Percentiles rank a stretch among this genome's conserved stretches.
These are phyloP conservation scores for Leishmania tropica DNA, from an alignment of 208 protist genomes.

Conservation along the genomic window DNA sequence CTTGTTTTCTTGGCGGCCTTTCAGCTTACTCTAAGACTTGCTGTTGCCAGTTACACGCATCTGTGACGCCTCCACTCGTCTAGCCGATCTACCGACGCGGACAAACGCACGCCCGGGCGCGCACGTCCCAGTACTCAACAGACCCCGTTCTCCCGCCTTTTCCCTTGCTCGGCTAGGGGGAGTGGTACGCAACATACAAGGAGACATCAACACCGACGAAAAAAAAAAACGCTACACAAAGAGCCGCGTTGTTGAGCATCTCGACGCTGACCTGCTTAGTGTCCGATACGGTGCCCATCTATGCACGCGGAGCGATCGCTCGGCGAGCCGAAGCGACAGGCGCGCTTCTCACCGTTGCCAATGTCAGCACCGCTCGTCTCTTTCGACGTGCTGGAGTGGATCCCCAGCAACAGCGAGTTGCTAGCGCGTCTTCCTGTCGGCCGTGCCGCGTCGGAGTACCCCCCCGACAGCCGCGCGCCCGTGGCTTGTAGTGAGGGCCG, in stretches of 20 bases:
- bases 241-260: background rate
- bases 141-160: background rate
- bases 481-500: slow-evolving; percentile 1
- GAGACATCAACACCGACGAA: background rate
- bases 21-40: background rate
- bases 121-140: background rate
- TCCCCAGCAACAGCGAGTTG: background rate
- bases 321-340: slow-evolving; percentile 9
- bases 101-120: background rate
- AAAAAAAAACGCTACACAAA: background rate
- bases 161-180: background rate
- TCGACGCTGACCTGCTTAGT: background rate
- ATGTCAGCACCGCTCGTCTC: slow-evolving; percentile 13
- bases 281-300: background rate
- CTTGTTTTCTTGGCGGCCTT: background rate
- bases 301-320: slow-evolving; percentile 1
- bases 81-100: background rate
- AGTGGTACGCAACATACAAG: background rate
- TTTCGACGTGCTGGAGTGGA: slow-evolving; percentile 33
- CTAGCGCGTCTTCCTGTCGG: background rate
- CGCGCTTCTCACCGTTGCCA: slow-evolving; percentile 19
- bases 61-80: background rate
- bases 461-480: background rate
- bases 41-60: background rate
- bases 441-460: slow-evolving; percentile 5